Conservation (phyloP, 2,329 filamentous ascomycete species). For the Emergomyces orientalis region DNA sequence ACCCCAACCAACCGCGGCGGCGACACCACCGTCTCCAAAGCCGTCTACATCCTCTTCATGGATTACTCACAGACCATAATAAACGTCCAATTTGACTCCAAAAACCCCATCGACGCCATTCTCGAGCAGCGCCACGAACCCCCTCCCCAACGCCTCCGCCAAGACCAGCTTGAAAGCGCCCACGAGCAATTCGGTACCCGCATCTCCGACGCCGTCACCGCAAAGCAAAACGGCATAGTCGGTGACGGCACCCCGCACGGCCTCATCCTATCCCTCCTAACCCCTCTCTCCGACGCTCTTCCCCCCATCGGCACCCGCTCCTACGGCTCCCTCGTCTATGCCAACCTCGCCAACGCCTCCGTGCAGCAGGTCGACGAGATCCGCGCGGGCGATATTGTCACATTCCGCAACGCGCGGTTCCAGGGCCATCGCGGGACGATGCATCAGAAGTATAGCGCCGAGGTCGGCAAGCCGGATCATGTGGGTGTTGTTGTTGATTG, state of each 20-base stretch:
- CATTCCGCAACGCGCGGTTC: slow-evolving; percentile 85
- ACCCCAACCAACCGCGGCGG: slow-evolving; percentile 60
- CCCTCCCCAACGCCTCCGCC: slow-evolving; percentile 70
- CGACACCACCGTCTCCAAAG: slow-evolving; percentile 63
- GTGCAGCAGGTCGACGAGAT: slow-evolving; percentile 90
- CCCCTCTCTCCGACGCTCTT: slow-evolving; percentile 63
- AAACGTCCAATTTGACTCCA: slow-evolving; percentile 66
- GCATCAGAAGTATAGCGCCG: slow-evolving; percentile 84
- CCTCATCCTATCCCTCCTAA: slow-evolving; percentile 70
- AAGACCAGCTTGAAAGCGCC: slow-evolving; percentile 85
- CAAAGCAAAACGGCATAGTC: slow-evolving; percentile 69
- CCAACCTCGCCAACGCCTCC: slow-evolving; percentile 88
- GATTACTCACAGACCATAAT: slow-evolving; percentile 95
- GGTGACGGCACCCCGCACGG: slow-evolving; percentile 73
- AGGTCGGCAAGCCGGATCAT: slow-evolving; percentile 82
- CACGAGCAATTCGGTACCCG: slow-evolving; percentile 72
- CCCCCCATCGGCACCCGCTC: slow-evolving; percentile 76
- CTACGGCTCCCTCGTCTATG: slow-evolving; percentile 87
- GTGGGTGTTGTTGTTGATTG: slow-evolving; percentile 89
- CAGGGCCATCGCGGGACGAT: slow-evolving; percentile 91
- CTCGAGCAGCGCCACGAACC: slow-evolving; percentile 80
- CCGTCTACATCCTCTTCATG: slow-evolving; percentile 79
- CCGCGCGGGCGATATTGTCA: slow-evolving; percentile 82
- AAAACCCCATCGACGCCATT: slow-evolving; percentile 60
- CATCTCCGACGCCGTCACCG: slow-evolving; percentile 60